Percentiles rank a stretch among this genome's conserved stretches.
These are phyloP conservation scores for Alloteropsis semialata DNA, from an alignment of 176 grass and related monocot species.

Conservation along the genomic window DNA sequence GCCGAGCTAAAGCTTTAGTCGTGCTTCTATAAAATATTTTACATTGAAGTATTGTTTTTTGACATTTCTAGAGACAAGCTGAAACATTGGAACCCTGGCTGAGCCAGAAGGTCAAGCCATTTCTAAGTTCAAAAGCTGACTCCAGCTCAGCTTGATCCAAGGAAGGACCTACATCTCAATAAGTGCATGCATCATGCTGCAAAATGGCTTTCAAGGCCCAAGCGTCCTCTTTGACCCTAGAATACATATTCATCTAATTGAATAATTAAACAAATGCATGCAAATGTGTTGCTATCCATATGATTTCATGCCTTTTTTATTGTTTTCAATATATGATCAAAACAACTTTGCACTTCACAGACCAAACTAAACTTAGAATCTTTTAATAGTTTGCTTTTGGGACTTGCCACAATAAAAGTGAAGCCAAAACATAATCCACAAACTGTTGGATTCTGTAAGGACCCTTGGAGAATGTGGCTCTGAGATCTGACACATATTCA, in stretches of 20 bases:
- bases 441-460: background rate
- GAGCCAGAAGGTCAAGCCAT: background rate
- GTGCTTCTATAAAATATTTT: background rate
- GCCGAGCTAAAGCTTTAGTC: background rate
- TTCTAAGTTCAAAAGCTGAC: background rate
- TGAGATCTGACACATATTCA: background rate
- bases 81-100: background rate
- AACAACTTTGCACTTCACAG: background rate
- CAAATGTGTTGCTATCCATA: background rate
- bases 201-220: background rate
- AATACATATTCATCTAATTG: background rate
- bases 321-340: background rate
- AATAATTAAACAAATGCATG: background rate
- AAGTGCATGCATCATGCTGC: background rate
- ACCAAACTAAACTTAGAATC: background rate
- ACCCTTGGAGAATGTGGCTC: background rate
- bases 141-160: background rate
- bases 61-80: background rate
- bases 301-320: background rate
- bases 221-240: background rate
- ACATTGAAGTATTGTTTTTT: background rate
- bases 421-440: background rate
- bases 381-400: background rate
- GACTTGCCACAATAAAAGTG: background rate
- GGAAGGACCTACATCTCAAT: background rate